phyloP scores from a whole-genome alignment of 2,329 filamentous ascomycete species.

The Aureobasidium sp. region DNA sequence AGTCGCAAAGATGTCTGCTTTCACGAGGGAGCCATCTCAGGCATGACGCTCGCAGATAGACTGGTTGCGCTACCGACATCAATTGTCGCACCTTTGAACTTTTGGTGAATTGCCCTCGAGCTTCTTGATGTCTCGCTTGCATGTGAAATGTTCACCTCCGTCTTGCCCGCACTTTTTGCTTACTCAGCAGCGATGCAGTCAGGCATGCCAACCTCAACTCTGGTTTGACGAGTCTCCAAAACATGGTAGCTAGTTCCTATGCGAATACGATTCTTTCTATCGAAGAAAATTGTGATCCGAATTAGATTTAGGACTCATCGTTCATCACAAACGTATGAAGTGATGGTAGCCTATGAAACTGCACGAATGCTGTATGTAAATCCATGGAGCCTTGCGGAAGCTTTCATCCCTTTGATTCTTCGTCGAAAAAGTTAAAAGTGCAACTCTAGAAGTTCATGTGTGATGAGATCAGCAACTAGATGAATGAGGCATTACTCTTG shows the following conservation, averaged over 20 bases:
- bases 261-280: no score
- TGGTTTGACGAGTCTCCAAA: background rate
- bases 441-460: background rate
- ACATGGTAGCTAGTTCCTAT: no score
- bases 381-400: no score
- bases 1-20: background rate
- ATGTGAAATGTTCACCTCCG: conserved; percentile 3
- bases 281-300: background rate
- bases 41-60: conserved; percentile 14
- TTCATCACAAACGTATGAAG: background rate
- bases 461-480: background rate
- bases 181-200: background rate
- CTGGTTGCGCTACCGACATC: conserved; percentile 12
- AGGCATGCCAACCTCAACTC: background rate
- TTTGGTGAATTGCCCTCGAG: background rate
- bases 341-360: background rate
- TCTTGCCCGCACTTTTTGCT: conserved; percentile 8
- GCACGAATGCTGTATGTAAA: background rate
- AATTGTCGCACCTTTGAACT: conserved; percentile 1
- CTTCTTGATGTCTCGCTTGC: background rate
- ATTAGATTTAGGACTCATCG: background rate
- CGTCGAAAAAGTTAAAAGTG: background rate
- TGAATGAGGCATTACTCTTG: background rate
- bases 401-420: no score
- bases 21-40: conserved; percentile 12